Conservation (phyloP, 2,329 filamentous ascomycete species). For the Fusarium buxicola region DNA sequence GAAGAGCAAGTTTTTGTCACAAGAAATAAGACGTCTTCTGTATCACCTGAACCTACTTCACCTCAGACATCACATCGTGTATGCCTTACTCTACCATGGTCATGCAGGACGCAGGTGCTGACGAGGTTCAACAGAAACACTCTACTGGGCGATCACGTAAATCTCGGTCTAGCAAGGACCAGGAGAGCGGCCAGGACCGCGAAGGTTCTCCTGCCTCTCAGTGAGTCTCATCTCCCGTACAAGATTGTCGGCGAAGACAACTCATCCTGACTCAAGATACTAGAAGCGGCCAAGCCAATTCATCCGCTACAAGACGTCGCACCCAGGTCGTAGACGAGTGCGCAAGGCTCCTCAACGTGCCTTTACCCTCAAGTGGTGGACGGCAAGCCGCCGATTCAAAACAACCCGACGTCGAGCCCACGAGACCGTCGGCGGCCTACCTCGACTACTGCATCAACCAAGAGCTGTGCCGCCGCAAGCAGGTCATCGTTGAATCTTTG, state of each 20-base stretch:
- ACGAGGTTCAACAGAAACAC: constrained; percentile 12
- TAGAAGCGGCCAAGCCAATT: constrained; percentile 32
- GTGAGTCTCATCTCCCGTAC: constrained; percentile 18
- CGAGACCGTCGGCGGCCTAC: constrained; percentile 45
- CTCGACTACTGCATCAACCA: constrained; percentile 26
- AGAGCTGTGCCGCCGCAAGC: constrained; percentile 25
- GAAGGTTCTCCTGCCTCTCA: constrained; percentile 38
- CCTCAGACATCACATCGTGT: constrained; percentile 20
- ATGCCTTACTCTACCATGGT: neutral
- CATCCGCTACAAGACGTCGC: constrained; percentile 20
- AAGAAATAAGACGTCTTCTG: constrained; percentile 34
- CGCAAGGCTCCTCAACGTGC: constrained; percentile 35
- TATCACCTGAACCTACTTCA: constrained; percentile 26
- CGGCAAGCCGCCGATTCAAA: constrained; percentile 40
- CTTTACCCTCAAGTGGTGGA: constrained; percentile 24
- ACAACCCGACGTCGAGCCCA: constrained; percentile 40
- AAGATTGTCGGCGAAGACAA: no score
- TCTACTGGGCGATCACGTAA: constrained; percentile 19
- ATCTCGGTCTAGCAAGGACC: constrained; percentile 31
- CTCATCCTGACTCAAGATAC: neutral
- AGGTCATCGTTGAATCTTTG: constrained; percentile 1
- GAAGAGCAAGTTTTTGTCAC: constrained; percentile 40
- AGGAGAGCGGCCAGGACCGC: constrained; percentile 41
- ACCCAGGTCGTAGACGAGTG: constrained; percentile 22
- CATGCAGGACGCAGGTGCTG: neutral